Base-by-base conservation (phyloP, 306 rosid genomes). In the Vachellia collinsii region DNA sequence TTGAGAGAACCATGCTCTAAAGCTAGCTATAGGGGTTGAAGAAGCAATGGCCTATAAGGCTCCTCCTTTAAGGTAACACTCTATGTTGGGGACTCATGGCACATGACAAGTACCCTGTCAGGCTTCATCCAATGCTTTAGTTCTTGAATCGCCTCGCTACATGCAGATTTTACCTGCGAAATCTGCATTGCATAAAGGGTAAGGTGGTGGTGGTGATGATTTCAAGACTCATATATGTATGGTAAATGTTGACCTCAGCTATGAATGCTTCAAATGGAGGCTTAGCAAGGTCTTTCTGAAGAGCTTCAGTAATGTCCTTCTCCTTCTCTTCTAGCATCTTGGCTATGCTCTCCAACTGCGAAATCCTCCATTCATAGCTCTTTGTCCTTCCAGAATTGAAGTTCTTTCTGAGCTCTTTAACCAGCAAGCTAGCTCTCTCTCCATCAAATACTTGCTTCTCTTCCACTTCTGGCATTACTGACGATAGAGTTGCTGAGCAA, bases 361-460 rank as follows among this genome's bases (percentile, higher is more conserved):
- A 86, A 50, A 90, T 76, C 79, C 97, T 69, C 98, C 98, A 93
- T 58, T 90, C 93, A 20, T 90, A 93, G 86, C 89, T 90, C 87
- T 74, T 91, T 46, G 94, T 91, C 83, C 61, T 91, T 20, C 98
- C 98, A 0, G 91, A 78, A 72, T 85, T 77, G 39, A 87, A 93
- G 77, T 22, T 83, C 41, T 87, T 82, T 74, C 90, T 80, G 34
- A 93, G 91, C 44, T 93, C 93, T 79, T 80, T 74, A 22, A 87
- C 83, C 20, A 93, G 85, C 72, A 76, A 74, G 46, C 59, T 74
- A 42, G 94, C 94, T 69, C 75, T 66, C 61, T 88, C 89, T 41
- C 51, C 85, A 42, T 87, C 89, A 53, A 90, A 88, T 37, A 22
- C 61, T 78, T 74, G 62, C 72, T 84, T 86, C 67, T 82, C 85